Base-by-base conservation (phyloP, 495 filamentous ascomycete species). In the Cercophora newfieldiana region DNA sequence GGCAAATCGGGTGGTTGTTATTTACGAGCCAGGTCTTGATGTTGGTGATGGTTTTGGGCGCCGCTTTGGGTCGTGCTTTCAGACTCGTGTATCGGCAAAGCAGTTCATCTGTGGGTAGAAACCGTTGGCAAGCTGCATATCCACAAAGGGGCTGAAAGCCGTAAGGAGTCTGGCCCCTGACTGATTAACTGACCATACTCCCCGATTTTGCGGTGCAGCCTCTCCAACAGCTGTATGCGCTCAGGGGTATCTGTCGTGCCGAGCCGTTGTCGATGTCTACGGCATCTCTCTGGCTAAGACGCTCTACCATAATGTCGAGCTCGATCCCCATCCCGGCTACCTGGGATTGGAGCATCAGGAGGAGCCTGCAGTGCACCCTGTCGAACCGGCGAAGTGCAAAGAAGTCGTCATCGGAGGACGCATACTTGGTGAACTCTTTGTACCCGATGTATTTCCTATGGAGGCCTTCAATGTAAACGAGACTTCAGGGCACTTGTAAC, bases 361-460 rank as follows among this genome's bases (percentile, higher is more conserved):
- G 53, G 5, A 51, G 18, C 24, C 53, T 56, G 53, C 21, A 25
- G 22, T 56, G 53, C 25, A 18, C 19, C 18, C 22, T 24, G 25
- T 56, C 53, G 24, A 56, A 56, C 18, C 53, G 10, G 6, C 53
- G 53, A 28, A 56, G 19, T 3, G 53, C 53, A 56, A 56, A 18
- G 25, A 56, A 56, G 53, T 56, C 53, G 25, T 56, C 53, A 18
- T 56, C 53, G 21, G 53, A 12, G 6, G 53, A 12, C 53, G 25
- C 18, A 18, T 25, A 56, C 18, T 26, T 56, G 3, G 53, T 21
- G 12, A 56, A 26, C 21, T 56, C 53, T 18, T 56, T 56, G 25
- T 56, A 56, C 18, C 53, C 53, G 53, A 56, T 56, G 25, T 56
- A 56, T 29, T 56, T 56, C 53, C 53, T 56, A 29, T 24, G 48